phyloP scores from a whole-genome alignment of 768 basidiomycete genomes.

The Trametes cinnabarina region DNA sequence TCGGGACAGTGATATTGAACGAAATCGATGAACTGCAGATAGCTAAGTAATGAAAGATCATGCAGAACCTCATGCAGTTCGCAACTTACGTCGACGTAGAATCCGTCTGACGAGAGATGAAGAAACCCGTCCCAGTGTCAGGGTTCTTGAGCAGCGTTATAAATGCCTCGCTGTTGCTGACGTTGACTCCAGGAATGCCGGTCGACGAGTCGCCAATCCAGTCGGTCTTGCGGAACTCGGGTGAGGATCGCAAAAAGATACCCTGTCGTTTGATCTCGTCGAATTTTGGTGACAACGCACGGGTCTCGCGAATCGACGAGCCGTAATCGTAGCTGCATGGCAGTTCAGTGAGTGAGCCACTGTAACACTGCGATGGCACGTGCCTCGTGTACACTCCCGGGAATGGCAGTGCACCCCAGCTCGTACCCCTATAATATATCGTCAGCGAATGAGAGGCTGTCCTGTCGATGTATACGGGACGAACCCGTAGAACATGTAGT shows the following conservation, averaged over 20 bases:
- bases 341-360: constrained; percentile 17
- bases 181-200: constrained; percentile 38
- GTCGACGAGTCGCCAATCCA: constrained; percentile 63
- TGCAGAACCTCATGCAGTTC: background rate
- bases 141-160: constrained; percentile 67
- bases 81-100: constrained; percentile 68
- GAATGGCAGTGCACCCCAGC: constrained; percentile 80
- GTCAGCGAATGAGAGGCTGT: background rate
- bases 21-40: constrained; percentile 42
- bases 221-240: constrained; percentile 78
- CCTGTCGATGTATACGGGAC: background rate
- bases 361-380: background rate
- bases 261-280: constrained; percentile 77
- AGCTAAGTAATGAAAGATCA: too few species aligned
- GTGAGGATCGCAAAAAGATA: constrained; percentile 75
- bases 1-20: constrained; percentile 63
- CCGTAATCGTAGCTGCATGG: constrained; percentile 78
- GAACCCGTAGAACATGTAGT: constrained; percentile 84
- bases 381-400: constrained; percentile 63
- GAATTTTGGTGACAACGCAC: constrained; percentile 65
- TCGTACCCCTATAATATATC: constrained; percentile 61
- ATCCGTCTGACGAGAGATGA: constrained; percentile 63
- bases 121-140: constrained; percentile 64
- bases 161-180: constrained; percentile 49
- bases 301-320: constrained; percentile 64